These are phyloP conservation scores for Tephrocybe sp. DNA, from an alignment of 768 basidiomycete species.

Conservation along the genomic window DNA sequence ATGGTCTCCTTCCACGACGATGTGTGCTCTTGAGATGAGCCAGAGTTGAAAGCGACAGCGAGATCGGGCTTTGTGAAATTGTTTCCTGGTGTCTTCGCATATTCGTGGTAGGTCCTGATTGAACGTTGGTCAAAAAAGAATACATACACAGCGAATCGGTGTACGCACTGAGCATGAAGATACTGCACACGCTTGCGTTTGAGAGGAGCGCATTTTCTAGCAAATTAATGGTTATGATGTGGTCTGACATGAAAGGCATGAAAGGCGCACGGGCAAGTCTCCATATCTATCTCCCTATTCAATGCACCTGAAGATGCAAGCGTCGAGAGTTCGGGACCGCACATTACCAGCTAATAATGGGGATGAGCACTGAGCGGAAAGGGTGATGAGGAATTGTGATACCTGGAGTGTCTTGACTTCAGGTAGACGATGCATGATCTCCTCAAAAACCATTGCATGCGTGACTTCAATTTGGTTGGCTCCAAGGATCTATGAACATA, in stretches of 20 bases:
- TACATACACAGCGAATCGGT: neutral
- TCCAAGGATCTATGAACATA: slow-evolving; percentile 24
- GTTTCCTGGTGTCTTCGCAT: slow-evolving; percentile 13
- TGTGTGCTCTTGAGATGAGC: slow-evolving; percentile 21
- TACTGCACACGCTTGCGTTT: slow-evolving; percentile 26
- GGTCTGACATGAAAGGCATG: too few relatives aligned
- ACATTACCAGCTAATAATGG: slow-evolving; percentile 6
- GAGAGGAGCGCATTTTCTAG: slow-evolving; percentile 25
- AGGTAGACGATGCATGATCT: slow-evolving; percentile 35
- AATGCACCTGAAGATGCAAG: neutral
- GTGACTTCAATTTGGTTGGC: slow-evolving; percentile 23
- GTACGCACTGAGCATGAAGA: slow-evolving; percentile 23
- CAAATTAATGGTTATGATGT: too few relatives aligned
- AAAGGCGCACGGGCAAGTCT: slow-evolving; percentile 30
- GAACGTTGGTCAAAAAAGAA: neutral
- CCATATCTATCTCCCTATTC: slow-evolving; percentile 20
- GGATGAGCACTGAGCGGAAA: neutral
- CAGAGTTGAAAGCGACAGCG: slow-evolving; percentile 37
- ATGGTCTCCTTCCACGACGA: slow-evolving; percentile 27
- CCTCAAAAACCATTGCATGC: slow-evolving; percentile 27
- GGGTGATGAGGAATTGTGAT: neutral
- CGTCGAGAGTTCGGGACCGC: slow-evolving; percentile 7
- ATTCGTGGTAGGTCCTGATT: slow-evolving; percentile 32
- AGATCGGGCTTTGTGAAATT: slow-evolving; percentile 29
- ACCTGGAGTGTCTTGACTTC: slow-evolving; percentile 29